A percentile compares a stretch with the other conserved stretches of the same genome.
Conservation (phyloP, 2,329 filamentous ascomycete genomes). For the Colletotrichum sp. region DNA sequence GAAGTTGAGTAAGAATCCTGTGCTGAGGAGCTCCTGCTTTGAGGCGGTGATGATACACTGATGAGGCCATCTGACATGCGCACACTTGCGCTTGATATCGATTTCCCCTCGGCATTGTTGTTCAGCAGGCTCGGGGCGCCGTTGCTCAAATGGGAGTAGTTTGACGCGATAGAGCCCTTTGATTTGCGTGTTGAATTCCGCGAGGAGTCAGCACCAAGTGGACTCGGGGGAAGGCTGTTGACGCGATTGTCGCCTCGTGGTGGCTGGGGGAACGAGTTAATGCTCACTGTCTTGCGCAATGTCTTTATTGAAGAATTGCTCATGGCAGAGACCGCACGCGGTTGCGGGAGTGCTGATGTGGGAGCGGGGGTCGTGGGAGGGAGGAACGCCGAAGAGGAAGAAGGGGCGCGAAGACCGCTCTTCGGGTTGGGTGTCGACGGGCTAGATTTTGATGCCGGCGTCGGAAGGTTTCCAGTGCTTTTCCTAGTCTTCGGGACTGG, state of each 20-base stretch:
- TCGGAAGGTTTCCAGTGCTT: constrained; percentile 58
- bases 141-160: constrained; percentile 43
- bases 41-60: constrained; percentile 81
- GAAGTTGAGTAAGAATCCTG: constrained; percentile 93
- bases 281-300: constrained; percentile 87
- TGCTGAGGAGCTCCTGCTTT: constrained; percentile 89
- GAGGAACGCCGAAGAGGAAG: constrained; percentile 51
- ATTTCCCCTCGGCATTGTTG: constrained; percentile 78
- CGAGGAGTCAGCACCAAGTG: constrained; percentile 58
- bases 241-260: constrained; percentile 69
- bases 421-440: constrained; percentile 58
- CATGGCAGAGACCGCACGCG: constrained; percentile 59
- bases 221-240: constrained; percentile 68
- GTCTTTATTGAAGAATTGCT: constrained; percentile 67
- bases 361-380: constrained; percentile 57
- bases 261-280: constrained; percentile 91
- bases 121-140: constrained; percentile 78
- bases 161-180: constrained; percentile 61
- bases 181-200: constrained; percentile 52
- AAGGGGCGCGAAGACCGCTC: constrained; percentile 65
- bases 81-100: constrained; percentile 65
- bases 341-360: constrained; percentile 59
- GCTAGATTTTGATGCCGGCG: constrained; percentile 46
- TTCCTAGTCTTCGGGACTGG: constrained; percentile 77
- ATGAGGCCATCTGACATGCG: constrained; percentile 78